Conservation (phyloP, 2,329 filamentous ascomycete genomes). For the Scytalidium sp. region DNA sequence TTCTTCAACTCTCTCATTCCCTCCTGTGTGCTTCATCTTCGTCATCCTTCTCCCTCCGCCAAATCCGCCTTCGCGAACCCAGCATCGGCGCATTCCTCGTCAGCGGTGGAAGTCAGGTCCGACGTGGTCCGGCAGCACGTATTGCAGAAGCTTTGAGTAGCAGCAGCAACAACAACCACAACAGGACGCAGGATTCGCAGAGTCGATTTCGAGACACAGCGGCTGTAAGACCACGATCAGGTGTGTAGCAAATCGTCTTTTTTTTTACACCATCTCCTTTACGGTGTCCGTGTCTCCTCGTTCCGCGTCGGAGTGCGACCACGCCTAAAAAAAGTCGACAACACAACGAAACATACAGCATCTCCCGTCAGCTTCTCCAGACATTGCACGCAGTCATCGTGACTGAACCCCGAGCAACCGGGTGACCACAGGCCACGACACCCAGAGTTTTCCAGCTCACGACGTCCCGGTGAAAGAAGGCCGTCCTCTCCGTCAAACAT, state of each 20-base stretch:
- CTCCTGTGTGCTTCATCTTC: neutral
- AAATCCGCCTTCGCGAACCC: slow-evolving; percentile 1
- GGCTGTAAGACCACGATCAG: neutral
- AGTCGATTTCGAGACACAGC: neutral
- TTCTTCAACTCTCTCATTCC: neutral
- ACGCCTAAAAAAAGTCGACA: neutral
- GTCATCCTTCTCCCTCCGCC: neutral
- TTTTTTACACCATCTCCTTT: neutral
- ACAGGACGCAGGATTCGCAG: neutral
- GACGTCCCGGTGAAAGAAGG: neutral
- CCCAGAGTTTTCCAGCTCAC: neutral
- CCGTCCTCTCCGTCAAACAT: neutral
- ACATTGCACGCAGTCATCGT: neutral
- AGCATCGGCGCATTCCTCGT: neutral
- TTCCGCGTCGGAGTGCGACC: neutral
- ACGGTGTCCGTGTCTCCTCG: neutral
- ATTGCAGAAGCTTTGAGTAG: too few species aligned
- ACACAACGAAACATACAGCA: neutral
- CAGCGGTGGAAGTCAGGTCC: neutral
- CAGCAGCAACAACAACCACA: neutral
- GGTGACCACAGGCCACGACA: neutral
- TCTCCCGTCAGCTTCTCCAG: neutral
- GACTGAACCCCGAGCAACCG: neutral
- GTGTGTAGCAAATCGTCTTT: neutral
- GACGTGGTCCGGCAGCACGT: neutral